Percentiles rank a stretch among this genome's conserved stretches.
Conservation (phyloP, 768 basidiomycete genomes). For the Mycena epipterygia region DNA sequence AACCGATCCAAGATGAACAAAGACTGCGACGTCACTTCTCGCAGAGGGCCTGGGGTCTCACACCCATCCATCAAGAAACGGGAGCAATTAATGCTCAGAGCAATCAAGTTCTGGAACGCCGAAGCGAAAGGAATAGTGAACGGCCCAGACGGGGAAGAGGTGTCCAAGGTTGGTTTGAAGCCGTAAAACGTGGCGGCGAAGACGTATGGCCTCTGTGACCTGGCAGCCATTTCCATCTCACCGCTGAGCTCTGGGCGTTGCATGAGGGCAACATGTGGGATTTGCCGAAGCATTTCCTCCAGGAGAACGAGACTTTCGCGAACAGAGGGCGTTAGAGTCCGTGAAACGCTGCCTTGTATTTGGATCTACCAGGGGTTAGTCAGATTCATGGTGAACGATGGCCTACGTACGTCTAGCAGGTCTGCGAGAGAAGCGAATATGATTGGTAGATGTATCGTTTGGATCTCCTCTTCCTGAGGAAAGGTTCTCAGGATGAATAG, state of each 20-base stretch:
- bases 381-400: constrained; percentile 13
- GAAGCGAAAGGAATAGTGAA: constrained; percentile 66
- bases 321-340: constrained; percentile 51
- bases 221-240: constrained; percentile 46
- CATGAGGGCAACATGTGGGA: constrained; percentile 63
- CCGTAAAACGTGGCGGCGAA: constrained; percentile 78
- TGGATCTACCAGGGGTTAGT: constrained; percentile 46
- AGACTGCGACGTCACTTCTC: constrained; percentile 66
- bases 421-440: constrained; percentile 80
- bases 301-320: constrained; percentile 62
- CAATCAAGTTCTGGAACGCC: constrained; percentile 67
- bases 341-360: constrained; percentile 52
- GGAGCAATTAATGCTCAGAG: constrained; percentile 63
- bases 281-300: constrained; percentile 66
- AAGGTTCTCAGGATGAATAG: constrained; percentile 82
- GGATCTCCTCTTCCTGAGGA: constrained; percentile 91
- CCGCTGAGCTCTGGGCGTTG: constrained; percentile 63
- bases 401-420: constrained; percentile 66
- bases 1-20: constrained; percentile 67
- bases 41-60: constrained; percentile 49
- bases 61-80: constrained; percentile 48
- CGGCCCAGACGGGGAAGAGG: constrained; percentile 39
- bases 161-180: constrained; percentile 46
- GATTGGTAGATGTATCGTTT: constrained; percentile 83
- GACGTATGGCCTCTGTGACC: constrained; percentile 57